phyloP scores from a whole-genome alignment of 2,329 filamentous ascomycete species.

The Fusarium annulatum region DNA sequence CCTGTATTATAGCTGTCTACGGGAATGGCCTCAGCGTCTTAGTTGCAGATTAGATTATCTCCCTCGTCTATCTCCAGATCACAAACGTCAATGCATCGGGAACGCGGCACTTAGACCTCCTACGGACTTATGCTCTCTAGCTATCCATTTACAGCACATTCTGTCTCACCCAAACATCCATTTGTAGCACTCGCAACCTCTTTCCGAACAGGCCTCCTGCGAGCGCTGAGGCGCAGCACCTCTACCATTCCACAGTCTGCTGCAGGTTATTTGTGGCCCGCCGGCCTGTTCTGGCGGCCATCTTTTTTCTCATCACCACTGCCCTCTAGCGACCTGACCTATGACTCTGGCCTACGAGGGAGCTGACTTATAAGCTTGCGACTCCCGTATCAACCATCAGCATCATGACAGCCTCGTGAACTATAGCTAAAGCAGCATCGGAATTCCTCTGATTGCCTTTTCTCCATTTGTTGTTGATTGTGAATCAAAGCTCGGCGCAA shows the following conservation, averaged over 20 bases:
- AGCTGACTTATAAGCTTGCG: slow-evolving; percentile 34
- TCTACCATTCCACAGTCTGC: slow-evolving; percentile 11
- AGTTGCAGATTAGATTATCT: slow-evolving; percentile 2
- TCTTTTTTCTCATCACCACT: slow-evolving; percentile 18
- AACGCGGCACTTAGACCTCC: slow-evolving; percentile 3
- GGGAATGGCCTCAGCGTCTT: neutral
- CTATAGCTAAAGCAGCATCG: slow-evolving; percentile 26
- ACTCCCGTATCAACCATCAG: slow-evolving; percentile 10
- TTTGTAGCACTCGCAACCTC: slow-evolving; percentile 8
- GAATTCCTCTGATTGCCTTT: slow-evolving; percentile 7
- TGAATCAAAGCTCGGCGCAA: neutral
- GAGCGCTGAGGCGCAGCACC: slow-evolving; percentile 35
- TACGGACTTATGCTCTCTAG: neutral
- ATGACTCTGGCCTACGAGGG: slow-evolving; percentile 22
- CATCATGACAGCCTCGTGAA: slow-evolving; percentile 32
- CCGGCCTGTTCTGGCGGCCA: slow-evolving; percentile 30
- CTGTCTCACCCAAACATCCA: slow-evolving; percentile 16
- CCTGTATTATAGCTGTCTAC: neutral
- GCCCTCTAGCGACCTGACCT: slow-evolving; percentile 23
- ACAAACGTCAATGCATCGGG: slow-evolving; percentile 8
- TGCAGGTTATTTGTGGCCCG: slow-evolving; percentile 22
- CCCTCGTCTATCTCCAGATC: neutral
- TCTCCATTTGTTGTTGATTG: neutral
- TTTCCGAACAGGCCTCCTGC: slow-evolving; percentile 30
- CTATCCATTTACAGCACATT: slow-evolving; percentile 18